phyloP scores from a whole-genome alignment of 805 yeast genomes.

The Pichia deserticola region DNA sequence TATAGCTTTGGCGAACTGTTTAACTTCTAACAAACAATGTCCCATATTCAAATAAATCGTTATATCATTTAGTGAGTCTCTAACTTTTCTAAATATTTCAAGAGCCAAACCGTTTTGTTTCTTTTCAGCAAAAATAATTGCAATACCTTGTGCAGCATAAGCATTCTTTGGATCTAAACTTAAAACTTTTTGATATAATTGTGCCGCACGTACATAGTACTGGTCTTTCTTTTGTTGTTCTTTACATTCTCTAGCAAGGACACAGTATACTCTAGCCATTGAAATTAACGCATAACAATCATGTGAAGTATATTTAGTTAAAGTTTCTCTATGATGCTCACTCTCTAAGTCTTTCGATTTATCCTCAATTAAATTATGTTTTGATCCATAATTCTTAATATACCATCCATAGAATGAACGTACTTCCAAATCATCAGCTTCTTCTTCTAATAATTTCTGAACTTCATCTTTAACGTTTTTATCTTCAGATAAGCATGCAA shows the following conservation, averaged over 20 bases:
- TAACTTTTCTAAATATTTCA: slow-evolving; percentile 77
- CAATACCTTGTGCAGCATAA: slow-evolving; percentile 97
- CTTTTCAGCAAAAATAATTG: slow-evolving; percentile 84
- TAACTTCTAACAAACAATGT: slow-evolving; percentile 75
- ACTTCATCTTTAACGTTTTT: slow-evolving; percentile 47
- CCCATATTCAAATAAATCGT: slow-evolving; percentile 82
- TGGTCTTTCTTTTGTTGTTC: slow-evolving; percentile 54
- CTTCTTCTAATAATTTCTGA: slow-evolving; percentile 42
- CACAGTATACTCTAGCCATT: slow-evolving; percentile 78
- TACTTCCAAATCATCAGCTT: slow-evolving; percentile 64
- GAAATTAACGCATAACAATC: slow-evolving; percentile 87
- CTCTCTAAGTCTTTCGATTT: slow-evolving; percentile 57
- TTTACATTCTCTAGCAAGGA: slow-evolving; percentile 72
- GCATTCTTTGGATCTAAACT: slow-evolving; percentile 78
- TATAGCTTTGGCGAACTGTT: slow-evolving; percentile 77
- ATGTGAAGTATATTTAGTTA: slow-evolving; percentile 75
- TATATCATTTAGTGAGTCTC: slow-evolving; percentile 83
- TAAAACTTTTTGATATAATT: slow-evolving; percentile 81
- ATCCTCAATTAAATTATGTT: slow-evolving; percentile 37
- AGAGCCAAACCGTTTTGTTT: slow-evolving; percentile 68
- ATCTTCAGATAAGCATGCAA: slow-evolving; percentile 46
- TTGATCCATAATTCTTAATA: slow-evolving; percentile 51
- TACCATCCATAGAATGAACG: slow-evolving; percentile 94
- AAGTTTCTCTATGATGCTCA: slow-evolving; percentile 75
- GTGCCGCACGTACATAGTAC: slow-evolving; percentile 84